Evolutionary conservation across 768 basidiomycete species (phyloP), one percentile per base, ranked within the genome.

Genomic region (Lactarius akahatsu): DNA sequence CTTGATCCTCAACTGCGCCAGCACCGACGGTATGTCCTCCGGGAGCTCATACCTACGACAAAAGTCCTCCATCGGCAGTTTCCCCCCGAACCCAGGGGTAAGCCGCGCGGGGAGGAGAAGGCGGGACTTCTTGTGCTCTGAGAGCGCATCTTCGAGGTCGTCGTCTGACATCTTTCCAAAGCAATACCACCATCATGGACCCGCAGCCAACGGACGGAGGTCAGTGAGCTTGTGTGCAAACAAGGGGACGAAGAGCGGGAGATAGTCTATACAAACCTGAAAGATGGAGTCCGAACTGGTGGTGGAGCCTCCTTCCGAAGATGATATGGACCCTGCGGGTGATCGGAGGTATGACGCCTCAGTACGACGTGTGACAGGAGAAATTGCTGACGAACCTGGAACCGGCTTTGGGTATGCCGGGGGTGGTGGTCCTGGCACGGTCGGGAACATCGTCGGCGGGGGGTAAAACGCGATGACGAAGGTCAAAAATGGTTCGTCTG

Each of bases 61-160:
- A 58, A 66, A 66, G 6, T 62, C 56, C n/a, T 41, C 61, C 28
- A 66, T 41, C 7, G 55, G 7, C 15, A 66, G 36, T 20, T 58
- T 66, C 2, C 65, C 61, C 28, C 47, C 23, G 47, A 58, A 62
- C 16, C 61, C 60, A 23, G 61, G 65, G 36, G 55, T 50, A 38
- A 66, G 65, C 30, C 65, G 55, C 11, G 54, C 65, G 16, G 65
- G 65, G 8, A 66, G 60, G 30, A 66, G 61, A 38, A 66, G 61
- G 47, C 61, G 61, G n/a, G 65, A 41, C 10, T n/a, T 20, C 38
- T 32, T 62, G 56, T 66, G 38, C 18, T 66, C 56, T 8, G 45
- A 47, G 18, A 66, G 57, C 7, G 60, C 65, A 1, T 38, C 65
- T 50, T 66, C 30, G 16, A 66, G 56, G n/a, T 66, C 65, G 6